Evolutionary conservation across 768 basidiomycete genomes (phyloP).

Genomic region (Russula griseocarnosa): DNA sequence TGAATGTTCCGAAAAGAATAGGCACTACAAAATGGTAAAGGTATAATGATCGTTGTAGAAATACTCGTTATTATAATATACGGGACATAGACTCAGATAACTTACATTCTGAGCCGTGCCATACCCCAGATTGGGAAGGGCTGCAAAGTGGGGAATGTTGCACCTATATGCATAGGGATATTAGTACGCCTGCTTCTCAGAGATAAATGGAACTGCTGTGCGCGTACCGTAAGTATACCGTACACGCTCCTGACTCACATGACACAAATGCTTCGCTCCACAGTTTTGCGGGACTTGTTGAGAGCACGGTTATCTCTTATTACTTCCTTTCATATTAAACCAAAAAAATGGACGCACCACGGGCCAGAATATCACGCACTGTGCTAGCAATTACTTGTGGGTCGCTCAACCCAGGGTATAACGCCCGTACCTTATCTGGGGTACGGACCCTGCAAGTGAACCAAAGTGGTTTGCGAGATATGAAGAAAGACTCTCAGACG

Average conservation of each 20-base stretch:
- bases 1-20: conserved; percentile 34
- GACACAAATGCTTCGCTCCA: conserved; percentile 17
- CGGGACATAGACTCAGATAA: not conserved
- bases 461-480: too few relatives aligned
- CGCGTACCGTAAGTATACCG: conserved; percentile 12
- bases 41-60: not conserved
- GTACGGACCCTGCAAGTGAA: too few relatives aligned
- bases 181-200: not conserved
- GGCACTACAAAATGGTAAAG: conserved; percentile 19
- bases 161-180: not conserved
- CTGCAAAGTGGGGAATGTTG: not conserved
- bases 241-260: conserved; percentile 11
- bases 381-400: too few relatives aligned
- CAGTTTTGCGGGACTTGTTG: too few relatives aligned
- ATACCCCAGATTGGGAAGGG: not conserved
- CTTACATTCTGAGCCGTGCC: conserved; percentile 6
- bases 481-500: too few relatives aligned
- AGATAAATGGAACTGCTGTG: too few relatives aligned
- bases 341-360: too few relatives aligned
- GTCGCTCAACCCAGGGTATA: too few relatives aligned
- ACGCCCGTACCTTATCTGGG: too few relatives aligned
- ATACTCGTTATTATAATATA: not conserved
- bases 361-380: too few relatives aligned
- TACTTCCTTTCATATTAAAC: too few relatives aligned
- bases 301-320: too few relatives aligned